Percentiles rank a stretch among this genome's conserved stretches.
Conservation (phyloP, 441 rosid species). For the Erodium trifolium region DNA sequence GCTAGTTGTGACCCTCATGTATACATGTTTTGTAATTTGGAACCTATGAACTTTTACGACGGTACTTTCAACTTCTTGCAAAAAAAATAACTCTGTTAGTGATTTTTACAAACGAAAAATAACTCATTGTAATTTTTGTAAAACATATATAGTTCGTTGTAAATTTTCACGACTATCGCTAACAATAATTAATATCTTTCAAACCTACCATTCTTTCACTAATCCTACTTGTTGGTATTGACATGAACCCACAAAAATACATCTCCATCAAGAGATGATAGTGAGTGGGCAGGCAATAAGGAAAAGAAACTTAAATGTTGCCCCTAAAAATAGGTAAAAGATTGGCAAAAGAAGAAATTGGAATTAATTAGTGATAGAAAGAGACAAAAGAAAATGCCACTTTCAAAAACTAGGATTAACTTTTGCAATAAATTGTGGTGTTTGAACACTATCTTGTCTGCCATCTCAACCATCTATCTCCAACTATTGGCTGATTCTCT, state of each 20-base stretch:
- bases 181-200: too few relatives aligned
- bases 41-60: too few relatives aligned
- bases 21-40: too few relatives aligned
- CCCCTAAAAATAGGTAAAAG: constrained; percentile 2
- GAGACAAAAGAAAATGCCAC: constrained; percentile 7
- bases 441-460: constrained; percentile 25
- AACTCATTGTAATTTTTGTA: too few relatives aligned
- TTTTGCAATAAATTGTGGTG: constrained; percentile 2
- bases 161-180: too few relatives aligned
- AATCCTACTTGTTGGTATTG: background rate
- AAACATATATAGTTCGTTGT: too few relatives aligned
- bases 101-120: too few relatives aligned
- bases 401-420: background rate
- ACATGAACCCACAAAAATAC: background rate
- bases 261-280: constrained; percentile 2
- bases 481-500: constrained; percentile 5
- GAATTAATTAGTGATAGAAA: constrained; percentile 2
- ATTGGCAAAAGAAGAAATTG: constrained; percentile 6
- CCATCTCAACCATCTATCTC: constrained; percentile 15
- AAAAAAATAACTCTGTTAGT: too few relatives aligned
- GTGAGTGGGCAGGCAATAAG: constrained; percentile 2
- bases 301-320: constrained; percentile 14
- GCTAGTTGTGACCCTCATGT: too few relatives aligned
- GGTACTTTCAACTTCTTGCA: too few relatives aligned
- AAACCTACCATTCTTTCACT: background rate